Evolutionary conservation across 2,329 filamentous ascomycete species (phyloP).

Genomic region (Xylariaceae sp.): DNA sequence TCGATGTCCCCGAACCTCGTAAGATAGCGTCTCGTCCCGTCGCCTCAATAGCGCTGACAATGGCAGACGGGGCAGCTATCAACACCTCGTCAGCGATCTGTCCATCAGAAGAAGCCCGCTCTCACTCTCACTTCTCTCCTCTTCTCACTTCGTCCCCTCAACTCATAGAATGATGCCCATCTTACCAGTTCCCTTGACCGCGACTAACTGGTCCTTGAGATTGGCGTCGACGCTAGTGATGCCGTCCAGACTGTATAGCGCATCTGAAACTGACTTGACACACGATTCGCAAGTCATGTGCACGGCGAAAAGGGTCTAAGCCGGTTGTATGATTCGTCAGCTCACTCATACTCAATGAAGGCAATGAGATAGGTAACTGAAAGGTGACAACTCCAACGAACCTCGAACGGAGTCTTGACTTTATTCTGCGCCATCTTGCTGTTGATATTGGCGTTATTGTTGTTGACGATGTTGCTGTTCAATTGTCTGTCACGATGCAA

Average conservation of each 20-base stretch:
- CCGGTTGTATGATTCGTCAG: slow-evolving; percentile 30
- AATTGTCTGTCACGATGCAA: slow-evolving; percentile 22
- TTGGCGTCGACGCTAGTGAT: slow-evolving; percentile 79
- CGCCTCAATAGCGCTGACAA: slow-evolving; percentile 80
- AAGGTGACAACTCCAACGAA: slow-evolving; percentile 19
- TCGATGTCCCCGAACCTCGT: slow-evolving; percentile 76
- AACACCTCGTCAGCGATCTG: slow-evolving; percentile 13
- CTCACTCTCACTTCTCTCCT: neutral
- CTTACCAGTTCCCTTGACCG: slow-evolving; percentile 74
- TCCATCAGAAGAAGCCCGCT: slow-evolving; percentile 11
- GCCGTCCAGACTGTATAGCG: slow-evolving; percentile 70
- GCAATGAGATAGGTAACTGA: slow-evolving; percentile 1
- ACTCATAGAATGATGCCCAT: neutral
- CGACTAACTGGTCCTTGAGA: slow-evolving; percentile 75
- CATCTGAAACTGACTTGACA: slow-evolving; percentile 76
- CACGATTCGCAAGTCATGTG: slow-evolving; percentile 88
- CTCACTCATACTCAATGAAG: neutral
- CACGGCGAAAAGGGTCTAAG: slow-evolving; percentile 86
- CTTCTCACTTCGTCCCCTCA: neutral
- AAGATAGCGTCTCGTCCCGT: slow-evolving; percentile 93
- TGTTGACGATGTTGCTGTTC: slow-evolving; percentile 1
- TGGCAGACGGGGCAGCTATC: slow-evolving; percentile 75
- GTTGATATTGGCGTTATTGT: too few species aligned
- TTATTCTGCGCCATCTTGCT: slow-evolving; percentile 28
- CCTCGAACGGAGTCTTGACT: slow-evolving; percentile 34